phyloP scores from a whole-genome alignment of 441 rosid species.

The Populus hybrid region DNA sequence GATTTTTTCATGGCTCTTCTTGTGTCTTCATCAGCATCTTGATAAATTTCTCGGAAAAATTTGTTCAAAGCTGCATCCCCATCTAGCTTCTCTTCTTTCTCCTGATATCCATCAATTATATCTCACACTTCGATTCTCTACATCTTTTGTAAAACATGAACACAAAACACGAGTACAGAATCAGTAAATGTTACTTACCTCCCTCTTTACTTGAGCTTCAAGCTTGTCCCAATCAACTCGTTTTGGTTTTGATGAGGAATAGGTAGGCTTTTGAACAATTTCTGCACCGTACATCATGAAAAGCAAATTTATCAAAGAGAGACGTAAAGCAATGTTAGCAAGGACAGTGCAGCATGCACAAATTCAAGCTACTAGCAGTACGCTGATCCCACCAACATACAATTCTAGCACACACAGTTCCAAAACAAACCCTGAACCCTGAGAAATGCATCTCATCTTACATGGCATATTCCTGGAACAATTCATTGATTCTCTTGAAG shows the following conservation, averaged over 20 bases:
- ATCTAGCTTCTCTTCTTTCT: conserved; percentile 90
- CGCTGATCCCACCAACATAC: neutral
- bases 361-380: neutral
- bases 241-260: conserved; percentile 78
- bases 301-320: neutral
- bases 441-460: neutral
- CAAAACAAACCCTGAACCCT: neutral
- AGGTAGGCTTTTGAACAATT: conserved; percentile 43
- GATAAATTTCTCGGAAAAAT: conserved; percentile 80
- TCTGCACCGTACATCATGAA: conserved; percentile 23
- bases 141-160: too few relatives aligned
- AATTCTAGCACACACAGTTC: neutral
- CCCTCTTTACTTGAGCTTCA: conserved; percentile 82
- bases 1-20: conserved; percentile 95
- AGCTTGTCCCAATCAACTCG: conserved; percentile 80
- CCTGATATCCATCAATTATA: conserved; percentile 44
- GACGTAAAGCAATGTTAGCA: neutral
- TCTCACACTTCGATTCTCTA: neutral
- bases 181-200: conserved; percentile 31
- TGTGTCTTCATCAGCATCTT: conserved; percentile 78
- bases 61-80: conserved; percentile 95
- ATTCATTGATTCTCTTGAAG: neutral
- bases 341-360: neutral
- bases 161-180: too few relatives aligned
- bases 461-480: neutral